Evolutionary conservation across 2,329 filamentous ascomycete genomes (phyloP), one percentile per base, ranked within the genome.

Genomic region (Kalaharituber pfeilii): DNA sequence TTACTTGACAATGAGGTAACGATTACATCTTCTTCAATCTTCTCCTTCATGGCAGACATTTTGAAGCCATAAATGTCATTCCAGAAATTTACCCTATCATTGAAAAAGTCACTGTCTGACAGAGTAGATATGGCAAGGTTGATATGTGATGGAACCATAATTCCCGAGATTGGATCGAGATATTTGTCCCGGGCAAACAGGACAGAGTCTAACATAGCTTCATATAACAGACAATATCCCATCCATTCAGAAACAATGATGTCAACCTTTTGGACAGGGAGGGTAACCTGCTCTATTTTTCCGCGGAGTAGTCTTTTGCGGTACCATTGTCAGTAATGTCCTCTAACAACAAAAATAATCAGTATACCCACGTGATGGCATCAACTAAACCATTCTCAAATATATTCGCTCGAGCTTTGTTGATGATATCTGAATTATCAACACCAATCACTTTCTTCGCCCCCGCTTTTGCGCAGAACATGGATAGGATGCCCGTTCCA

Each of bases 181-280:
- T 94, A 95, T 62, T 78, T 80, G 69, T 96, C 88, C 57, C 88
- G 77, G 44, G 89, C 89, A 65, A 80, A 89, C 51, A 96, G 75
- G 22, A 96, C 86, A 50, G 86, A 93, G 60, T 91, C 86, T 26
- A 96, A 79, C 88, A 96, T 96, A 54, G 87, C 86, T 69, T 96
- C 88, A 68, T 93, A 96, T 5, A 95, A 75, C 18, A 95, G 75
- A 60, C 82, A 85, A 67, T 96, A 96, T 27, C 88, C 88, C 88
- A 96, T 96, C 88, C 88, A 96, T 68, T 96, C 88, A 56, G 85
- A 93, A 57, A 96, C 82, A 66, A 96, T 94, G 64, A 96, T 82
- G 69, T 96, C 89, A 47, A 95, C 88, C 65, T 88, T 73, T 53
- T 79, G 73, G 6, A 89, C 81, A 1, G 84, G 87, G 22, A 87